Conservation (phyloP, 2,329 filamentous ascomycete genomes). For the Trichoderma hamatum region DNA sequence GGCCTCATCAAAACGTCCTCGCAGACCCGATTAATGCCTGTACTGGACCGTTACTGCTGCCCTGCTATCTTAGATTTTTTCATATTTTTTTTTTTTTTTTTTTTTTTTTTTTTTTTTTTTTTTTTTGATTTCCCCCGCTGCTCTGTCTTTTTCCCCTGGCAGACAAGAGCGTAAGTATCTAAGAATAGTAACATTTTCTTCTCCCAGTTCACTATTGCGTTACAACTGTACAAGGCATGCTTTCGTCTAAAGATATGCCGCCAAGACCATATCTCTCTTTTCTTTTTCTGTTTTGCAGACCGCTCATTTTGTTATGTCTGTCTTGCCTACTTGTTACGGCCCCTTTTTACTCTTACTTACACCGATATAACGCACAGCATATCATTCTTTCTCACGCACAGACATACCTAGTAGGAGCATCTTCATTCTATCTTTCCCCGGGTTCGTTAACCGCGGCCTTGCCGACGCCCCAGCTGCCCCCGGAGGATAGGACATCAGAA, state of each 20-base stretch:
- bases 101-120: too few relatives aligned
- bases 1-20: slow-evolving; percentile 13
- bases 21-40: background rate
- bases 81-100: too few relatives aligned
- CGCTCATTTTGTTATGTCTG: slow-evolving; percentile 20
- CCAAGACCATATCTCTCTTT: background rate
- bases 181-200: background rate
- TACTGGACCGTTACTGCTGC: background rate
- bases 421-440: background rate
- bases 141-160: slow-evolving; percentile 11
- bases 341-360: background rate
- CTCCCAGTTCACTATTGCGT: background rate
- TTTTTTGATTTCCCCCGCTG: background rate
- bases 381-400: background rate
- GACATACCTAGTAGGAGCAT: background rate
- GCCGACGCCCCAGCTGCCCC: background rate
- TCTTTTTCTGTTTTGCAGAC: slow-evolving; percentile 8
- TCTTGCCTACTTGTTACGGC: background rate
- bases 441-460: background rate
- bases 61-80: background rate
- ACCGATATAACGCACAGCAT: background rate
- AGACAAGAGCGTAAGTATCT: slow-evolving; percentile 10
- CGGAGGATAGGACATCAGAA: background rate
- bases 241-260: background rate
- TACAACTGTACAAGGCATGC: background rate